Evolutionary conservation across 257 asterid genomes (phyloP), one percentile per base, ranked within the genome.

Genomic region (Salvia hispanica): DNA sequence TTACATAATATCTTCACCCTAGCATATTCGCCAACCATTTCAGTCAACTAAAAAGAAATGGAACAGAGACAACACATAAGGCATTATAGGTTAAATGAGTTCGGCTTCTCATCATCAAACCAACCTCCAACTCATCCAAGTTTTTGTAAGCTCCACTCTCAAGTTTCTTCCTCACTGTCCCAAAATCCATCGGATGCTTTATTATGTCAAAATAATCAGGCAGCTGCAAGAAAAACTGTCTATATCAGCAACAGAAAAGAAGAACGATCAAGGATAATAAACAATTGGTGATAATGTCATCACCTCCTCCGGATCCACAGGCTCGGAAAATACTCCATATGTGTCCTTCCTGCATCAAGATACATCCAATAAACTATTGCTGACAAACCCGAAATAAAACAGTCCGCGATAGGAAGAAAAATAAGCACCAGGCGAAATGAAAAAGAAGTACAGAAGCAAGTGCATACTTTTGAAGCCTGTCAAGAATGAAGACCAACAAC

Each of bases 381-480:
- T 45, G 60, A 61, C 51, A 42, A 75, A 60, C 76, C 31, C 55
- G 77, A 72, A 79, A 66, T 33, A 31, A 12, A 42, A 63, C 58
- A 73, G 75, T 66, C 72, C 31, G 31, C 44, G 48, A 65, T 7
- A 8, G 31, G 31, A 2, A 40, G 68, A 47, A 63, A 67, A 66
- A 48, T 39, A 69, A 58, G 57, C 52, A 58, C 70, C 42, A 59
- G 44, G 57, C 63, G 54, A 61, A 76, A 75, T 71, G 60, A 68
- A 58, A 25, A 68, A 77, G 64, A 62, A 40, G 63, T 53, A 64
- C 7, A 70, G 62, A 70, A 70, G 58, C 70, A 73, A 73, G 47
- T 68, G 64, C 90, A 66, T 78, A 94, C 99, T 94, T 94, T 86
- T 94, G 99, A 77, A 94, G 99, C 77, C 97, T 94, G 86, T 94